A percentile compares a stretch with the other conserved stretches of the same genome.
Conservation (phyloP, 1,284 basidiomycete genomes). For the Cutaneotrichosporon dermatis region DNA sequence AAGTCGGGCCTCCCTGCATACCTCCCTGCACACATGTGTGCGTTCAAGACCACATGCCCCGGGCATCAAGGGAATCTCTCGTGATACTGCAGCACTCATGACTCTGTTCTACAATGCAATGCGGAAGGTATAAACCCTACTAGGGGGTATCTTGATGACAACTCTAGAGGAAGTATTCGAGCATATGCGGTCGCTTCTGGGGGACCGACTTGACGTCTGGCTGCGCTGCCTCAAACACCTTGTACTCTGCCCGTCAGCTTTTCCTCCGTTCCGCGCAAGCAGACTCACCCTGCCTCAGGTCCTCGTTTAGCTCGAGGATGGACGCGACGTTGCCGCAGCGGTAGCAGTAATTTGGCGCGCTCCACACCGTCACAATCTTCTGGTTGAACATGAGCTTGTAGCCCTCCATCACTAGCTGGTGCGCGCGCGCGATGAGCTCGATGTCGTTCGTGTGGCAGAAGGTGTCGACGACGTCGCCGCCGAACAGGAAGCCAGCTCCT, state of each 20-base stretch:
- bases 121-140: neutral
- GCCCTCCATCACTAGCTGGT: slow-evolving; percentile 97
- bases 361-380: slow-evolving; percentile 97
- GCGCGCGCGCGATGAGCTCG: slow-evolving; percentile 91
- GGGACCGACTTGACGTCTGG: slow-evolving; percentile 82
- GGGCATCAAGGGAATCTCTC: too few species aligned
- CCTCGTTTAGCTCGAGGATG: slow-evolving; percentile 85
- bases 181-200: slow-evolving; percentile 67
- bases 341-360: slow-evolving; percentile 98
- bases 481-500: slow-evolving; percentile 93
- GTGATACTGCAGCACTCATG: too few species aligned
- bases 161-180: slow-evolving; percentile 44
- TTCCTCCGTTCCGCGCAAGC: neutral
- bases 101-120: slow-evolving; percentile 6
- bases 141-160: neutral
- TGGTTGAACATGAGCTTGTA: slow-evolving; percentile 98
- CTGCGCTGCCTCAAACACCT: slow-evolving; percentile 56
- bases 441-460: slow-evolving; percentile 90
- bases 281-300: slow-evolving; percentile 78
- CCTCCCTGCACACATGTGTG: too few species aligned
- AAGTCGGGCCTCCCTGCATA: too few species aligned
- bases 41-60: too few species aligned
- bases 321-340: slow-evolving; percentile 91
- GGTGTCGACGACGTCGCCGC: slow-evolving; percentile 80
- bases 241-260: slow-evolving; percentile 59